Base-by-base conservation (phyloP, 2,329 filamentous ascomycete genomes). In the Venturiaceae sp. region DNA sequence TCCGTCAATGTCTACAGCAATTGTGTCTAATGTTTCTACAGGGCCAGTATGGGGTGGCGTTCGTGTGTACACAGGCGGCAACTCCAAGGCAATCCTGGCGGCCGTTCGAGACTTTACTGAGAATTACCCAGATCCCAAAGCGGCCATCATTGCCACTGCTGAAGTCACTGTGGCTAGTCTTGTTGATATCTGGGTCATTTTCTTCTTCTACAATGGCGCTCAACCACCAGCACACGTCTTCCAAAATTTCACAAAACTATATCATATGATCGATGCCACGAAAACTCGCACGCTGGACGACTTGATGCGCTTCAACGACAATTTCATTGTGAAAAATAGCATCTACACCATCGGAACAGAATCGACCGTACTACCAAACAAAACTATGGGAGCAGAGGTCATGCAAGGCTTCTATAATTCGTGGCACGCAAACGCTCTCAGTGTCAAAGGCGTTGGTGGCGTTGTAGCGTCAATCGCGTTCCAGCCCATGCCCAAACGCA, bases 131-230 rank as follows among this genome's bases (percentile, higher is more conserved):
- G 83, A 86, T 63, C 74, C 78, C 60, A 84, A 83, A 66, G 83
- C 82, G 0, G 81, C 76, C 13, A 77, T 86, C 50, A 85, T 85
- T 61, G 68, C 80, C 52, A 85, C 81, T 0, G 74, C 76, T 2
- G 75, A 82, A 64, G 71, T 77, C 16, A 74, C 75, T 0, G 62
- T 71, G 3, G 65, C 74, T 2, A 72, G 73, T 11, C 60, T 77
- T 0, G 63, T 82, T 52, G 74, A 83, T 61, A 72, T 79, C 21
- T 84, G 81, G 80, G 75, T 83, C 59, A 68, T 86, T 60, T 85
- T 85, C 68, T 66, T 83, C 36, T 85, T 83, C 71, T 86, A 85
- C 66, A 80, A 86, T 66, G 83, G 80, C 1, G 75, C 77, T 0
- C 67, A 70, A 55, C 77, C 77, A 0, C 82, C 83, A 0, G 64